Base-by-base conservation (phyloP, 805 yeast species). In the Saccharomyces cerevisiae region DNA sequence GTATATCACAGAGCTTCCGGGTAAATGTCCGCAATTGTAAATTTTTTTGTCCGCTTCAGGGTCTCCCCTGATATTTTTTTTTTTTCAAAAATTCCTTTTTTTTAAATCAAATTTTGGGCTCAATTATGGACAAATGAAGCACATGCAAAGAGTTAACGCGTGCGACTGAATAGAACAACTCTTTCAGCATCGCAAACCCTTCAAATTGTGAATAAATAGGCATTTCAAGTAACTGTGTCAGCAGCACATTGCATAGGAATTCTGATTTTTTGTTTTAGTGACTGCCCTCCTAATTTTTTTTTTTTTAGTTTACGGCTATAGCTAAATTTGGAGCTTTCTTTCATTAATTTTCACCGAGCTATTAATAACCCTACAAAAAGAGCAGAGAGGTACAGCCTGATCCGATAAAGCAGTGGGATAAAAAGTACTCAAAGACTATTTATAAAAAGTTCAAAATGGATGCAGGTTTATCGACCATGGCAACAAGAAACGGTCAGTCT, bases 391-490 rank as follows among this genome's bases (percentile, higher is more conserved):
- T 36, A 36, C 24, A 11, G 10, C 22, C 43, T 5, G 6, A 36
- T 36, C 43, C 43, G 11, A 21, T 36, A 36, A 17, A 36, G 11
- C 3, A 36, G 22, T 17, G 13, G 2, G 43, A 17, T 17, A 17
- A 17, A n/a, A 14, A 8, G 9, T 6, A n/a, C 27, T 29, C 10
- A 32, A 46, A 43, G n/a, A n/a, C n/a, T n/a, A n/a, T n/a, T n/a
- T n/a, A n/a, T n/a, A n/a, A n/a, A n/a, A n/a, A n/a, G n/a, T n/a
- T n/a, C n/a, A n/a, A n/a, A n/a, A n/a, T n/a, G 74, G 73, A 71
- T 26, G 74, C 74, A 21, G 73, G 69, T 17, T 62, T 67, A 57
- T 59, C 67, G 13, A 59, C 69, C 4, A 55, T 66, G 26, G 59
- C 54, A 26, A 32, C 30, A 30, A 27, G 48, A 49, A 46, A 43